phyloP scores from a whole-genome alignment of 495 filamentous ascomycete species.

The Extremus antarcticus region DNA sequence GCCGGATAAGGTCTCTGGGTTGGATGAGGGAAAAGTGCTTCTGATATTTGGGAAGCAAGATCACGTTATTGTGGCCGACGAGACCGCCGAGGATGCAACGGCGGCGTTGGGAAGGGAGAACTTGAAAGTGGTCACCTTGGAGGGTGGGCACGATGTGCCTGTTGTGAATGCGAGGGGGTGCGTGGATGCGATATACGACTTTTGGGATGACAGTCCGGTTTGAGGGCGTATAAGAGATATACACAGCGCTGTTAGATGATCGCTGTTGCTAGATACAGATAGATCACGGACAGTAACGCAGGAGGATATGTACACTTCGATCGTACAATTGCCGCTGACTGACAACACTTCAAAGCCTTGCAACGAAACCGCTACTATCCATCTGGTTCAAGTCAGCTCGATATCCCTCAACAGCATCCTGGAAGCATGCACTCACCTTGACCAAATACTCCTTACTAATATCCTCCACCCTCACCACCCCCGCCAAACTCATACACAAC shows the following conservation, averaged over 20 bases:
- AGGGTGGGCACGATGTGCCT: constrained; percentile 50
- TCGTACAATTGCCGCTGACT: not conserved
- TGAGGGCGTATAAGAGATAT: not conserved
- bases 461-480: constrained; percentile 22
- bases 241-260: too few relatives aligned
- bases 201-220: constrained; percentile 19
- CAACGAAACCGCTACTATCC: constrained; percentile 18
- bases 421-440: constrained; percentile 10
- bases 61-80: constrained; percentile 42
- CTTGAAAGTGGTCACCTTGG: constrained; percentile 36
- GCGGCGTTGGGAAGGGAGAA: constrained; percentile 37
- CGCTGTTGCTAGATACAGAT: not conserved
- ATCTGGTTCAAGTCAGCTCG: constrained; percentile 2
- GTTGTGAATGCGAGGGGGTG: constrained; percentile 44
- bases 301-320: too few relatives aligned
- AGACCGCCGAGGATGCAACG: constrained; percentile 46
- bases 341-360: constrained; percentile 1
- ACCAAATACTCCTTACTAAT: constrained; percentile 22
- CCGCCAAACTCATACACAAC: constrained; percentile 23
- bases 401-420: not conserved
- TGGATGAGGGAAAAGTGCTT: constrained; percentile 41
- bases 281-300: too few relatives aligned
- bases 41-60: constrained; percentile 46
- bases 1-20: constrained; percentile 20
- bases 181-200: constrained; percentile 35